Percentiles rank a stretch among this genome's conserved stretches.
These are phyloP conservation scores for Bretziella fagacearum DNA, from an alignment of 2,329 filamentous ascomycete species.

Conservation along the genomic window DNA sequence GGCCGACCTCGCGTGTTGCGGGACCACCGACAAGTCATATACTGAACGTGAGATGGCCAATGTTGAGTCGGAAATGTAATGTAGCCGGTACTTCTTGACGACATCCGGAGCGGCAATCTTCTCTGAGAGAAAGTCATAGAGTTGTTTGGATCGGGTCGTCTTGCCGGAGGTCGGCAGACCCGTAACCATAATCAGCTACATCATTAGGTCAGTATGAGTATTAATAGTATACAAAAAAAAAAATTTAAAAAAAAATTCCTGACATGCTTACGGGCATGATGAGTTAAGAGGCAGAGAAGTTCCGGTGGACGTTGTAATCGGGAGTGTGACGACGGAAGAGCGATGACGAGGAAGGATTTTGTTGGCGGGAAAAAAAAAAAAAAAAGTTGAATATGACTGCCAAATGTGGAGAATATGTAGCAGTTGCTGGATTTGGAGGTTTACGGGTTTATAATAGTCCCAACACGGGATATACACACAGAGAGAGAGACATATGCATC, in stretches of 20 bases:
- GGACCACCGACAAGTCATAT: conserved; percentile 44
- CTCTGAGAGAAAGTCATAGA: conserved; percentile 44
- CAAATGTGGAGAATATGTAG: neutral
- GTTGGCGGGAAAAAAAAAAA: neutral
- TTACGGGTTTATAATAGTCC: too few relatives aligned
- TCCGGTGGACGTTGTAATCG: too few relatives aligned
- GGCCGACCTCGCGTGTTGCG: conserved; percentile 48
- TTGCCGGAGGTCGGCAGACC: conserved; percentile 54
- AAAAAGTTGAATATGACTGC: neutral
- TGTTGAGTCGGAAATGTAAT: conserved; percentile 57
- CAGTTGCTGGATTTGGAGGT: neutral
- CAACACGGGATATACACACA: too few relatives aligned
- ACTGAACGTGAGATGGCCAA: conserved; percentile 53
- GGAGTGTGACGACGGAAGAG: neutral
- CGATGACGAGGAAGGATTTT: neutral
- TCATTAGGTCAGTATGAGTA: neutral
- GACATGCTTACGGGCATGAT: neutral
- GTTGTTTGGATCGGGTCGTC: conserved; percentile 47
- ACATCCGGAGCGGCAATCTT: conserved; percentile 29
- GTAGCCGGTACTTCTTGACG: conserved; percentile 41
- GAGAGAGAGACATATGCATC: too few relatives aligned
- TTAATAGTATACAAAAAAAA: too few relatives aligned
- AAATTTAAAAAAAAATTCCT: too few relatives aligned
- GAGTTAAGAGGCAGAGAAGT: neutral
- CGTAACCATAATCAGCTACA: conserved; percentile 48